phyloP scores from a whole-genome alignment of 2,329 filamentous ascomycete genomes.

The Fusarium buxicola region DNA sequence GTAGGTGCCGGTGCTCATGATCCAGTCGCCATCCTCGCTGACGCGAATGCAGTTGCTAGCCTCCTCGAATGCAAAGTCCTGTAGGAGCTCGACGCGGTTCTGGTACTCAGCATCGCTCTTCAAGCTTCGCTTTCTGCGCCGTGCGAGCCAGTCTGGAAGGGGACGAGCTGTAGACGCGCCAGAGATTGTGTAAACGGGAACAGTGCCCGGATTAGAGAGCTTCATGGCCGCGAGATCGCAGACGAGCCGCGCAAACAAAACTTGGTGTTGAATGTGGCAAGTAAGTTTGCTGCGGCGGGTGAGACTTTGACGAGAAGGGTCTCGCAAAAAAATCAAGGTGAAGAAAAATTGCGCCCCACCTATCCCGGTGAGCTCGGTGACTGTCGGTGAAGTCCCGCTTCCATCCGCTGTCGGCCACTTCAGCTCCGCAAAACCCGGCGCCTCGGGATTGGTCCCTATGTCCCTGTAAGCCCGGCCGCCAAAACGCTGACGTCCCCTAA shows the following conservation, averaged over 20 bases:
- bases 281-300: conserved; percentile 31
- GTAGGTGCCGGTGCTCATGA: conserved; percentile 90
- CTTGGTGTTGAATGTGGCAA: conserved; percentile 22
- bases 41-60: conserved; percentile 90
- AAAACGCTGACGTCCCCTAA: conserved; percentile 32
- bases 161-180: conserved; percentile 88
- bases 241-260: conserved; percentile 26
- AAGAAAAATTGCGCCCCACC: conserved; percentile 43
- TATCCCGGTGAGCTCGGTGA: conserved; percentile 36
- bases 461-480: conserved; percentile 14
- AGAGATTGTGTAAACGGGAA: conserved; percentile 94
- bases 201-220: conserved; percentile 82
- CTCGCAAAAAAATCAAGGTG: conserved; percentile 48
- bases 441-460: conserved; percentile 14
- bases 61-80: conserved; percentile 98
- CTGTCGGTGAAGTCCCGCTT: conserved; percentile 36
- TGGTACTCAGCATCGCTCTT: conserved; percentile 95
- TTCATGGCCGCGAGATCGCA: conserved; percentile 67
- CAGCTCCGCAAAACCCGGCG: conserved; percentile 21
- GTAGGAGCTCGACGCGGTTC: conserved; percentile 91
- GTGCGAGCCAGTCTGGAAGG: conserved; percentile 94
- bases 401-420: conserved; percentile 1
- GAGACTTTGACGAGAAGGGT: conserved; percentile 16
- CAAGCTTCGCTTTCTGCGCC: conserved; percentile 87
- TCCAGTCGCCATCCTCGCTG: conserved; percentile 96